Percentiles rank a stretch among this genome's conserved stretches.
Conservation (phyloP, 345 rosid genomes). For the Cardamine resedifolia region DNA sequence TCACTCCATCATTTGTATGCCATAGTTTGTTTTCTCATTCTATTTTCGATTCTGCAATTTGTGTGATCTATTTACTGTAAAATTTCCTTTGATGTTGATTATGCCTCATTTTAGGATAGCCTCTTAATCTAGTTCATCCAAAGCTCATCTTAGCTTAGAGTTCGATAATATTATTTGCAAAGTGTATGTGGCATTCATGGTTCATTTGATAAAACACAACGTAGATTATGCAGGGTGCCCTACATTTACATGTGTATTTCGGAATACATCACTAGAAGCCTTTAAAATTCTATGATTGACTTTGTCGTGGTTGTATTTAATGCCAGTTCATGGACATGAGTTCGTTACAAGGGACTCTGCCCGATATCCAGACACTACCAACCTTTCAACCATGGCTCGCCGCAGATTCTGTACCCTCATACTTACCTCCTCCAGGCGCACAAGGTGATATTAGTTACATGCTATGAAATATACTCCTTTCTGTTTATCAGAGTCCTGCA, state of each 20-base stretch:
- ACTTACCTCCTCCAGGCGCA: constrained; percentile 42
- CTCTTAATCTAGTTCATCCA: background rate
- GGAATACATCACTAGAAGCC: constrained; percentile 16
- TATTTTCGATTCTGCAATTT: background rate
- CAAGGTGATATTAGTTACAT: constrained; percentile 52
- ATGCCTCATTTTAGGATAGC: background rate
- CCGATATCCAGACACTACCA: constrained; percentile 51
- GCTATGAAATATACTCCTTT: background rate
- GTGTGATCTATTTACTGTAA: background rate
- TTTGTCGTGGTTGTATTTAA: constrained; percentile 22
- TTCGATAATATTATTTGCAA: background rate
- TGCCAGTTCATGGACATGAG: constrained; percentile 83
- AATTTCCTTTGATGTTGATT: background rate
- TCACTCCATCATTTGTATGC: constrained; percentile 12
- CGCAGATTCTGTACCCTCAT: constrained; percentile 29
- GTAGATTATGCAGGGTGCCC: background rate
- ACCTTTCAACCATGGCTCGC: constrained; percentile 63
- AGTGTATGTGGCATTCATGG: background rate
- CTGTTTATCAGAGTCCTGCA: background rate
- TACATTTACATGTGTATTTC: background rate
- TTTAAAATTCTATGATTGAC: background rate
- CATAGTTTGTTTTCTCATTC: background rate
- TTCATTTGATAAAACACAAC: background rate
- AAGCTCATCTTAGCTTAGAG: background rate
- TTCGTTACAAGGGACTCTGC: constrained; percentile 69